Evolutionary conservation across 345 rosid genomes (phyloP), one percentile per base, ranked within the genome.

Genomic region (Raphanus sativus): DNA sequence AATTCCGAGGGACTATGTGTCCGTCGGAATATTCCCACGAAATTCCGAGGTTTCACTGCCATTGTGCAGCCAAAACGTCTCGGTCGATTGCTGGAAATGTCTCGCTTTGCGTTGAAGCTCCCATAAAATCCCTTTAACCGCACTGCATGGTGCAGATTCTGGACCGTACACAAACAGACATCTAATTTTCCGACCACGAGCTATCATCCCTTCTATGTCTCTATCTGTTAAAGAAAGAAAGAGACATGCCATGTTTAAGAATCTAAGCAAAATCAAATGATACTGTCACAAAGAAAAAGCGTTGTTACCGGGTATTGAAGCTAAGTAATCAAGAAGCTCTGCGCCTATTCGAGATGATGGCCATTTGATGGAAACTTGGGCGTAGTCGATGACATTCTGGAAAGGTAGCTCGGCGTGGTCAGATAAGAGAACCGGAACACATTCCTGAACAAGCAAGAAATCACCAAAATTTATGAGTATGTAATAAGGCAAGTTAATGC

Each of bases 11-110:
- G 99, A 87, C 50, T n/a, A n/a, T n/a, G n/a, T n/a, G n/a, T n/a
- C n/a, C n/a, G n/a, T n/a, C n/a, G n/a, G n/a, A n/a, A n/a, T n/a
- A n/a, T n/a, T n/a, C n/a, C n/a, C n/a, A n/a, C n/a, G n/a, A n/a
- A n/a, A n/a, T n/a, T n/a, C n/a, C n/a, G n/a, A n/a, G n/a, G n/a
- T n/a, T n/a, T n/a, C n/a, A 45, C 97, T 81, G 59, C 84, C 81
- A 80, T 95, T 88, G 80, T 91, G 99, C 82, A 95, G 85, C 99
- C 99, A 95, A 84, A 92, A 95, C 61, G 99, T 95, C 82, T 89
- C 55, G 62, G 90, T 75, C 5, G 98, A 95, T 61, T 86, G 99
- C 69, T 95, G 97, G 76, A 95, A 95, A 45, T 83, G 85, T 88
- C 98, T 87, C 68, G 87, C 92, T 86, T 90, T 95, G 70, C 94